Percentiles rank a stretch among this genome's conserved stretches.
These are phyloP conservation scores for Irpex sp. DNA, from an alignment of 1,284 basidiomycete species.

Conservation along the genomic window DNA sequence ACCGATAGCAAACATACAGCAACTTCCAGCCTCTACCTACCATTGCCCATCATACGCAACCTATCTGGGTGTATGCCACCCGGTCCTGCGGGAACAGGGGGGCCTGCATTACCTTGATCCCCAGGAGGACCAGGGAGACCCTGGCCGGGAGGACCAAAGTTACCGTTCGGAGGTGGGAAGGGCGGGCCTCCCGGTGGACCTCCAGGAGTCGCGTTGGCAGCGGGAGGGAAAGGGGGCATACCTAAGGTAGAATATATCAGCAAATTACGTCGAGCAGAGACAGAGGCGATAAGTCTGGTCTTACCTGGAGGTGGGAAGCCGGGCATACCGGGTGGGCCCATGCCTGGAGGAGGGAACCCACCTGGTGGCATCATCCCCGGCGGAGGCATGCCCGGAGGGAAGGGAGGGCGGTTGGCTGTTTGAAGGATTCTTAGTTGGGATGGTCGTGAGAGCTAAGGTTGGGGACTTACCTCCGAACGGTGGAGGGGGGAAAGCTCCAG, in stretches of 20 bases:
- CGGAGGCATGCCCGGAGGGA: conserved; percentile 47
- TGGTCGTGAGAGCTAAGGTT: neutral
- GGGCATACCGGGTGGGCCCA: conserved; percentile 28
- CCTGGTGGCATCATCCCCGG: conserved; percentile 44
- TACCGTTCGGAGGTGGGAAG: conserved; percentile 42
- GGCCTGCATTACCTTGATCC: conserved; percentile 27
- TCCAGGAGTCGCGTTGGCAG: conserved; percentile 22
- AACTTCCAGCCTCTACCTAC: conserved; percentile 14
- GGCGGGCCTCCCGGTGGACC: conserved; percentile 32
- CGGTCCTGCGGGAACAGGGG: conserved; percentile 27
- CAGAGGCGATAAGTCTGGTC: conserved; percentile 3
- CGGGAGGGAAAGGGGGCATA: conserved; percentile 55
- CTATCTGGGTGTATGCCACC: conserved; percentile 82
- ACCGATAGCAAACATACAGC: neutral
- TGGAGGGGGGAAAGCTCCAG: conserved; percentile 37
- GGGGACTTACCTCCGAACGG: conserved; percentile 39
- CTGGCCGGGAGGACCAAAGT: conserved; percentile 18
- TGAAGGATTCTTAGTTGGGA: neutral
- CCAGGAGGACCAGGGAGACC: conserved; percentile 19
- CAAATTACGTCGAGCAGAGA: neutral
- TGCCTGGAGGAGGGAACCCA: conserved; percentile 32
- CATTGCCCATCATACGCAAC: conserved; percentile 68
- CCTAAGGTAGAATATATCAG: conserved; percentile 10
- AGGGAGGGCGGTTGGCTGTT: conserved; percentile 55
- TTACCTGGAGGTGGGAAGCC: conserved; percentile 24